A percentile compares a stretch with the other conserved stretches of the same genome.
These are phyloP conservation scores for Rhodotorula sp. DNA, from an alignment of 1,284 basidiomycete genomes.

Conservation along the genomic window DNA sequence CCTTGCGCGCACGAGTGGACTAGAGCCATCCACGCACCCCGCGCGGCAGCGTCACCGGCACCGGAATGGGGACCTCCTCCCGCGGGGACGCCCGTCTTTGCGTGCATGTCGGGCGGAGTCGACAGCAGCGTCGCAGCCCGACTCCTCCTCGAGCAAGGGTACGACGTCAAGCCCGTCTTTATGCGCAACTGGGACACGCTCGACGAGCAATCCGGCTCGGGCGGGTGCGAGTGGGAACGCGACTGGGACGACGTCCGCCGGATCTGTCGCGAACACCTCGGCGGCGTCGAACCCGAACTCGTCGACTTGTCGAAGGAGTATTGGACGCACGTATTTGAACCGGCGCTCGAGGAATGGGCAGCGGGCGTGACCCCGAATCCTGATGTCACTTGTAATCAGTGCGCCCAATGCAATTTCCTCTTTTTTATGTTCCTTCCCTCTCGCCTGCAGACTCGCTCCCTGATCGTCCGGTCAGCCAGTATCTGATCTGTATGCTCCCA, in stretches of 20 bases:
- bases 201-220: constrained; percentile 51
- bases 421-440: background rate
- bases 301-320: constrained; percentile 82
- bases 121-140: constrained; percentile 84
- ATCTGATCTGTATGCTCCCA: background rate
- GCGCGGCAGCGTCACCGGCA: too few relatives aligned
- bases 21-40: too few relatives aligned
- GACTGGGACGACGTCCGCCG: constrained; percentile 88
- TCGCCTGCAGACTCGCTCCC: too few relatives aligned
- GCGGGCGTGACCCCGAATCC: constrained; percentile 83
- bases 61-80: constrained; percentile 8
- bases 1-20: too few relatives aligned
- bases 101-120: constrained; percentile 95
- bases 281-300: constrained; percentile 50
- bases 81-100: constrained; percentile 58
- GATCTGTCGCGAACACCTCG: constrained; percentile 60
- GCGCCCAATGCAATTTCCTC: background rate
- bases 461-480: background rate
- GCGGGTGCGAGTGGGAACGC: constrained; percentile 89
- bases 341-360: constrained; percentile 73
- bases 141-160: constrained; percentile 72
- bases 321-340: constrained; percentile 85
- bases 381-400: constrained; percentile 91
- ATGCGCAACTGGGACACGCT: constrained; percentile 87
- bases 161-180: constrained; percentile 76